A percentile compares a stretch with the other conserved stretches of the same genome.
Evolutionary conservation across 2,329 filamentous ascomycete genomes (phyloP).

Genomic region (Acephala macrosclerotiorum): DNA sequence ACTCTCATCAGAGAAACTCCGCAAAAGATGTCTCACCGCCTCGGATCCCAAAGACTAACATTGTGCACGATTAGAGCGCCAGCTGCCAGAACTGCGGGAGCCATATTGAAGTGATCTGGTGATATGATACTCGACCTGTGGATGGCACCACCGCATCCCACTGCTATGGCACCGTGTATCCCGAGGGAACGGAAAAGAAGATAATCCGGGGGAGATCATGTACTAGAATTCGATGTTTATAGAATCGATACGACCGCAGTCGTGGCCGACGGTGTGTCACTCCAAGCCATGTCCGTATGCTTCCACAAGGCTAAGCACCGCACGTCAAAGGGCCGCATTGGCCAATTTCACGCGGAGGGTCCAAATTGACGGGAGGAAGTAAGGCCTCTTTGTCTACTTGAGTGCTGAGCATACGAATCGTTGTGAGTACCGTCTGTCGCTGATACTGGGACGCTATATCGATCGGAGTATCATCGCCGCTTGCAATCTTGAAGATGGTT

Average conservation of each 20-base stretch:
- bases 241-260: neutral
- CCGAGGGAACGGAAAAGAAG: constrained; percentile 1
- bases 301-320: neutral
- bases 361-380: neutral
- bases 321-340: neutral
- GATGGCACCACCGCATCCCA: neutral
- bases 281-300: neutral
- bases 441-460: constrained; percentile 2
- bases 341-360: neutral
- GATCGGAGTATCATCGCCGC: constrained; percentile 2
- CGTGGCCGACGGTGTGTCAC: neutral
- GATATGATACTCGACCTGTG: constrained; percentile 4
- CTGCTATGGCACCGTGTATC: neutral
- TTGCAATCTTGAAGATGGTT: neutral
- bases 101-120: constrained; percentile 5
- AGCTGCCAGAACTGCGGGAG: neutral
- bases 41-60: constrained; percentile 2
- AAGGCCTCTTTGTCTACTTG: neutral
- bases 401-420: neutral
- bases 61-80: constrained; percentile 11
- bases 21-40: constrained; percentile 10
- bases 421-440: neutral
- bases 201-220: constrained; percentile 1
- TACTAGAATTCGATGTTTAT: neutral
- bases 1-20: neutral